Conservation (phyloP, 2,329 filamentous ascomycete genomes). For the Rosellinia necatrix region DNA sequence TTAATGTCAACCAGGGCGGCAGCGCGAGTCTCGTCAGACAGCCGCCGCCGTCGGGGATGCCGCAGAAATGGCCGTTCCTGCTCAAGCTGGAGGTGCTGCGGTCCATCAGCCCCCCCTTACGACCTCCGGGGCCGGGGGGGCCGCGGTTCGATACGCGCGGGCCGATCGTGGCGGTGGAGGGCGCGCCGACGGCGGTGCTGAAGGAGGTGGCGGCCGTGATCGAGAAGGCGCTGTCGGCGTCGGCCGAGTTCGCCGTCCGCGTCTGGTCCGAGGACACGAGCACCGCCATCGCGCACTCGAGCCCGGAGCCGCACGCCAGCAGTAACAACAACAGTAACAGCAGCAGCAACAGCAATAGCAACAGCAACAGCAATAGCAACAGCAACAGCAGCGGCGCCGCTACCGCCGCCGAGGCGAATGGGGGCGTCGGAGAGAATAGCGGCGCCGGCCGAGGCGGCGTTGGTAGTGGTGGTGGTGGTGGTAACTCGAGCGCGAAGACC, state of each 20-base stretch:
- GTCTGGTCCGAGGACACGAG: slow-evolving; percentile 49
- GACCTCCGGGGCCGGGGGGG: slow-evolving; percentile 42
- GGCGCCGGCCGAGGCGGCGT: background rate
- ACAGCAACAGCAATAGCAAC: background rate
- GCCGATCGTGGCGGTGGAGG: slow-evolving; percentile 82
- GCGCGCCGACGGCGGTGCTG: slow-evolving; percentile 59
- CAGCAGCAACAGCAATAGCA: background rate
- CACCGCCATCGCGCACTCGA: slow-evolving; percentile 25
- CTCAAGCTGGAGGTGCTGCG: slow-evolving; percentile 78
- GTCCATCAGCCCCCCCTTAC: slow-evolving; percentile 73
- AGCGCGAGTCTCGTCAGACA: no score
- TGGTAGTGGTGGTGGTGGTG: background rate
- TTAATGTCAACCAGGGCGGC: no score
- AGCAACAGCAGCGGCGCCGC: no score
- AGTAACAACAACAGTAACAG: background rate
- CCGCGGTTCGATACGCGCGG: slow-evolving; percentile 61
- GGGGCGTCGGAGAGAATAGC: background rate
- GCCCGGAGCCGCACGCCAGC: slow-evolving; percentile 22
- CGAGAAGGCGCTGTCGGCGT: slow-evolving; percentile 61
- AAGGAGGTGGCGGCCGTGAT: slow-evolving; percentile 67
- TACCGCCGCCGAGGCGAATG: background rate
- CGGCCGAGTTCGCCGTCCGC: slow-evolving; percentile 52
- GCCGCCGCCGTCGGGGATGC: slow-evolving; percentile 16
- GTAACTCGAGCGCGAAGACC: background rate
- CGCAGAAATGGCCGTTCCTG: slow-evolving; percentile 64